Base-by-base conservation (phyloP, 1,284 basidiomycete species). In the Austroboletus rostrupii region DNA sequence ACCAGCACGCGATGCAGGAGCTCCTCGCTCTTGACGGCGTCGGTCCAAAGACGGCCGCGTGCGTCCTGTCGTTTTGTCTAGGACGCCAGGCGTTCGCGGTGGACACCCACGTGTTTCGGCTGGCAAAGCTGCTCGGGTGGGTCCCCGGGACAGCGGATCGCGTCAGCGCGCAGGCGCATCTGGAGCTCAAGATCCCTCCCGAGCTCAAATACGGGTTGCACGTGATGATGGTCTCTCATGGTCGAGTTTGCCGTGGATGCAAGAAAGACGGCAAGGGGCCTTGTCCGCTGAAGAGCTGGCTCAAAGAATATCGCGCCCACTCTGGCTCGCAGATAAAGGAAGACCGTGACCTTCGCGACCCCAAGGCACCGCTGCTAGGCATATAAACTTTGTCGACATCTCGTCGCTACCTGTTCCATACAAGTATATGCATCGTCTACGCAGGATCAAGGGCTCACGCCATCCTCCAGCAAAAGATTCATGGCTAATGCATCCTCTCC, bases 21-120 rank as follows among this genome's bases (percentile, higher is more conserved):
- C 72, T 89, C 17, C 74, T 86, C n/a, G 74, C 77, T 5, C 84
- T 83, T 55, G 71, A 80, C 40, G 85, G 86, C 0, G 85, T 91
- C 3, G 88, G 89, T 1, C 83, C 85, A 2, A 91, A 91, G 70
- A 90, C 87, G 0, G 87, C 87, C 0, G 81, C 81, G 6, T 91
- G 89, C 59, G 87, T 90, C 0, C 65, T 88, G 14, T 72, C 90
- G n/a, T 90, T 91, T 64, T 87, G 85, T 61, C 72, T 91, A 19
- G 82, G 81, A 1, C 70, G 87, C 14, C 76, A 85, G 49, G 81
- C 81, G 1, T 90, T 91, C 61, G 86, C 89, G 0, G 87, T 90
- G 45, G 87, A 91, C 61, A 90, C 87, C 26, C 83, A 86, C 58
- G 81, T 88, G 31, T 85, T 78, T 61, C 73, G 87, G 17, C 68